Evolutionary conservation across 2,329 filamentous ascomycete genomes (phyloP).

Genomic region (Sclerotinia subarctica): DNA sequence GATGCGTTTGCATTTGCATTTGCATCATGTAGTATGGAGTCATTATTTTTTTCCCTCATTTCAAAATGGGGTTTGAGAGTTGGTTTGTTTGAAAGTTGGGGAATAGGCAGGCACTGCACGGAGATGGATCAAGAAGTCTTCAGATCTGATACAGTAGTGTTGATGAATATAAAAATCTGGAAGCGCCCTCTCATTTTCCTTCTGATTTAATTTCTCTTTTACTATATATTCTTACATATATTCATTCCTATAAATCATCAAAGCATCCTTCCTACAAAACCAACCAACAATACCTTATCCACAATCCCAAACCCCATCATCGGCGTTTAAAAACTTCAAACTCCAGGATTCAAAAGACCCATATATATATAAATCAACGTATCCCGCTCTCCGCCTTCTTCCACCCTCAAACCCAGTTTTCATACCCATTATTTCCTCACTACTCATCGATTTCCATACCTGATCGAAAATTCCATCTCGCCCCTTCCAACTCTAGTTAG

Average conservation of each 20-base stretch:
- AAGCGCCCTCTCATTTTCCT: not conserved
- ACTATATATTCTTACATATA: not conserved
- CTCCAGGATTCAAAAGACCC: not conserved
- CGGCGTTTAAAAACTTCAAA: not conserved
- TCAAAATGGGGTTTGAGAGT: not conserved
- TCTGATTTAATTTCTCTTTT: not conserved
- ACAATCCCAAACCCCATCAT: not conserved
- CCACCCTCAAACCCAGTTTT: not conserved
- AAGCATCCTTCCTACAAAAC: not conserved
- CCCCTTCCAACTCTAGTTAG: not conserved
- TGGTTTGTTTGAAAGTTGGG: not conserved
- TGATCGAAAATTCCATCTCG: not conserved
- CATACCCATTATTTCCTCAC: not conserved
- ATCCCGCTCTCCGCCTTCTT: not conserved
- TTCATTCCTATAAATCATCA: not conserved
- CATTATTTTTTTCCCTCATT: not conserved
- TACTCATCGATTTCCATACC: not conserved
- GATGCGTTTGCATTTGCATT: conserved; percentile 1
- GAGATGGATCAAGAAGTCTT: not conserved
- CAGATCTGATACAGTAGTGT: not conserved
- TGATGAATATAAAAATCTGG: not conserved
- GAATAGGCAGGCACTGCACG: too few relatives aligned
- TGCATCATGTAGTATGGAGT: conserved; percentile 5
- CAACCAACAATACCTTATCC: not conserved
- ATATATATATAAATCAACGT: conserved; percentile 7